Evolutionary conservation across 73 alveolate species (phyloP).

Genomic region (Paramecium pentaurelia): DNA sequence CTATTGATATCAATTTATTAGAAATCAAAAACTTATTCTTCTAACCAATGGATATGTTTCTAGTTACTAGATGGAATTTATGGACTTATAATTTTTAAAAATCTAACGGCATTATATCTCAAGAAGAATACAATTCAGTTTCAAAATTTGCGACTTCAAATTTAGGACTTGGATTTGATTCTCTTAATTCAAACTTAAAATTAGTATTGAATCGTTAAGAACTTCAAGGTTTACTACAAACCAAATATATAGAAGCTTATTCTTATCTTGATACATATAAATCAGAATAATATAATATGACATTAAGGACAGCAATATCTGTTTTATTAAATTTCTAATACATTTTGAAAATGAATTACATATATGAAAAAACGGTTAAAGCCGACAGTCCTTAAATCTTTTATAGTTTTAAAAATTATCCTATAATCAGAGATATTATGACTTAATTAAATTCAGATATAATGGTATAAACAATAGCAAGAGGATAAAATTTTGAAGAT

Average conservation of each 20-base stretch:
- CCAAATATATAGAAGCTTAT: neutral
- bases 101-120: neutral
- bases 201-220: neutral
- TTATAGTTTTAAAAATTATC: neutral
- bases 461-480: neutral
- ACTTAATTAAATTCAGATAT: neutral
- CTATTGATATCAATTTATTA: neutral
- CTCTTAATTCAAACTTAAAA: neutral
- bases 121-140: neutral
- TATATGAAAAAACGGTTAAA: neutral
- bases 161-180: conserved; percentile 5
- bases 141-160: neutral
- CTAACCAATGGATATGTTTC: neutral
- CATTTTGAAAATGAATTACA: neutral
- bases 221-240: neutral
- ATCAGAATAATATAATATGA: neutral
- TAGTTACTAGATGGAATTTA: conserved; percentile 30
- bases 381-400: conserved; percentile 27
- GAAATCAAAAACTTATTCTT: neutral
- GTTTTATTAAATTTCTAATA: conserved; percentile 1
- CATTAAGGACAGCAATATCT: neutral
- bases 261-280: neutral
- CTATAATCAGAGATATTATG: neutral
- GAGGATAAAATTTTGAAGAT: neutral
- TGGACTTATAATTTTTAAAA: neutral